Conservation (phyloP, 306 rosid genomes). For the Coriaria nepalensis region DNA sequence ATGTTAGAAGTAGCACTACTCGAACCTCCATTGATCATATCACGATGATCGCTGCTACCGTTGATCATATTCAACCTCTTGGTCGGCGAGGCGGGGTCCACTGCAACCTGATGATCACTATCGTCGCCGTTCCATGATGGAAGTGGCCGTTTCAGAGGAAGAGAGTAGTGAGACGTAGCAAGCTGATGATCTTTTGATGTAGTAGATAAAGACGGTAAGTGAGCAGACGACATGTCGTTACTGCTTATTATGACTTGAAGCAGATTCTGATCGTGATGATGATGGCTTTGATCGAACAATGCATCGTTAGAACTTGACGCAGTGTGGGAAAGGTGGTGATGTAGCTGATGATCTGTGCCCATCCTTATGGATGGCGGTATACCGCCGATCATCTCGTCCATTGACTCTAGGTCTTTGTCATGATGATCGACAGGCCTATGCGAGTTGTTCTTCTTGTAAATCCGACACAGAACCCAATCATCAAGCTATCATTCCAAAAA, state of each 20-base stretch:
- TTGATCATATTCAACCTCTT: constrained; percentile 48
- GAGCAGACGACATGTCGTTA: constrained; percentile 5
- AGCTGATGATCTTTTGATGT: constrained; percentile 1
- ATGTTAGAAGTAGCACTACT: constrained; percentile 24
- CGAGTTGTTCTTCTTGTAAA: constrained; percentile 73
- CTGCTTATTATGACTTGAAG: constrained; percentile 32
- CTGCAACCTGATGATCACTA: constrained; percentile 11
- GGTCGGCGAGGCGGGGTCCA: constrained; percentile 7
- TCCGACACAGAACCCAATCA: constrained; percentile 94
- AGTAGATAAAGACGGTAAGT: constrained; percentile 12
- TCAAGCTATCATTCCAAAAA: constrained; percentile 39
- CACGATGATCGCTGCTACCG: constrained; percentile 11
- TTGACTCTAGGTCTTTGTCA: constrained; percentile 30
- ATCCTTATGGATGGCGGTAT: constrained; percentile 28
- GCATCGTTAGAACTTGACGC: constrained; percentile 23
- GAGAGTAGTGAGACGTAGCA: constrained; percentile 19
- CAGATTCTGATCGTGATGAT: constrained; percentile 32
- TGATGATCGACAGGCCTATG: constrained; percentile 45
- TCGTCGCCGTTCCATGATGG: constrained; percentile 47
- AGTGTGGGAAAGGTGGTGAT: constrained; percentile 40
- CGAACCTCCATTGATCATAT: constrained; percentile 11
- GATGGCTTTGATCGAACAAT: constrained; percentile 12
- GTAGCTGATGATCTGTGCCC: constrained; percentile 18
- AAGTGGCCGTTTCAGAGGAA: constrained; percentile 36
- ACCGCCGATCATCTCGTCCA: constrained; percentile 43